These are phyloP conservation scores for Chaetomium sp. DNA, from an alignment of 2,329 filamentous ascomycete genomes.

Conservation along the genomic window DNA sequence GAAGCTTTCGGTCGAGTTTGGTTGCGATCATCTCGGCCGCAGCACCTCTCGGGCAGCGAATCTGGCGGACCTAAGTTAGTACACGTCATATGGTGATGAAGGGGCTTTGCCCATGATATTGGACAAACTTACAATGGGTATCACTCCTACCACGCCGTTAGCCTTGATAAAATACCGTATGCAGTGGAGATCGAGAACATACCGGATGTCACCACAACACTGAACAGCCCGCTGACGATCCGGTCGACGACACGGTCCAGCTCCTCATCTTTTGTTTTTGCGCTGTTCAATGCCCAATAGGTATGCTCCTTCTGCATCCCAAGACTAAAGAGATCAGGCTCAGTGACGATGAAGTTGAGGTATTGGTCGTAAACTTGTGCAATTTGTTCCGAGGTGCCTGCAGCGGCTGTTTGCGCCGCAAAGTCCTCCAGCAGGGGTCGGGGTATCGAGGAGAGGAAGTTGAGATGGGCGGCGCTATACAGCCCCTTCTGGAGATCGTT, in stretches of 20 bases:
- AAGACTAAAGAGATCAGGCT: conserved; percentile 92
- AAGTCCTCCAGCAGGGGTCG: conserved; percentile 92
- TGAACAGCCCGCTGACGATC: conserved; percentile 96
- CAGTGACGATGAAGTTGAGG: conserved; percentile 93
- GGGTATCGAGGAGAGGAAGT: conserved; percentile 93
- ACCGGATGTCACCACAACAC: conserved; percentile 98
- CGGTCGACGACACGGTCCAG: conserved; percentile 85
- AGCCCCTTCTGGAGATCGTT: conserved; percentile 82
- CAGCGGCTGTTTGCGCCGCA: conserved; percentile 79
- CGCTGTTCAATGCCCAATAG: conserved; percentile 96
- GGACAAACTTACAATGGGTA: conserved; percentile 75
- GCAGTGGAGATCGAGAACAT: conserved; percentile 35
- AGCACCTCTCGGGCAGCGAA: conserved; percentile 81
- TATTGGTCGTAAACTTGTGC: conserved; percentile 96
- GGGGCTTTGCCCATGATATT: background rate
- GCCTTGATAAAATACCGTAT: background rate
- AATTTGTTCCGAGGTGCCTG: conserved; percentile 85
- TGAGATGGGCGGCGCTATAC: conserved; percentile 93
- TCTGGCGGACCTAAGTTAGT: conserved; percentile 26
- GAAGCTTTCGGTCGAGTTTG: conserved; percentile 91
- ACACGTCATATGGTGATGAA: background rate
- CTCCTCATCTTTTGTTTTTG: conserved; percentile 84
- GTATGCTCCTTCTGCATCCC: conserved; percentile 88
- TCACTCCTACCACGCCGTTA: conserved; percentile 63
- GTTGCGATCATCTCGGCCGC: conserved; percentile 93